phyloP scores from a whole-genome alignment of 163 green algal species.

The Prototheca cutis region DNA sequence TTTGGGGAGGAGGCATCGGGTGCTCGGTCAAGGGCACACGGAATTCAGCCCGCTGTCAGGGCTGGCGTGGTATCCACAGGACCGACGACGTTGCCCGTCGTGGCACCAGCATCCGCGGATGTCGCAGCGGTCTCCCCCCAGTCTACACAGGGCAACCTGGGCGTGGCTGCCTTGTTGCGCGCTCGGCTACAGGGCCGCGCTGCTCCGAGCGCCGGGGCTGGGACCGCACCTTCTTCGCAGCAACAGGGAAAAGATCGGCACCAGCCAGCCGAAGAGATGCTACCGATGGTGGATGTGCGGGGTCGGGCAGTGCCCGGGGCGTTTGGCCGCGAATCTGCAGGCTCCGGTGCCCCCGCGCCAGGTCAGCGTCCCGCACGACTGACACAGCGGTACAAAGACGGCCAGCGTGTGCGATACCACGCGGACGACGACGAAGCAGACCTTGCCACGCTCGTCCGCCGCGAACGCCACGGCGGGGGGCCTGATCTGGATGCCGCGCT shows the following conservation, averaged over 20 bases:
- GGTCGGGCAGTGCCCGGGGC: conserved; percentile 59
- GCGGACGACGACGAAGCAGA: conserved; percentile 31
- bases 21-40: too few species aligned
- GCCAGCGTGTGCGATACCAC: conserved; percentile 41
- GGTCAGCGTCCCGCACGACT: not conserved
- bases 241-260: too few species aligned
- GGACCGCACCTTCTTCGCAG: not conserved
- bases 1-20: too few species aligned
- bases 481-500: conserved; percentile 62
- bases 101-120: too few species aligned
- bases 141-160: conserved; percentile 61
- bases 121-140: too few species aligned
- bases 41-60: too few species aligned
- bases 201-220: not conserved
- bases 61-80: too few species aligned
- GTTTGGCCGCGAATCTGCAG: conserved; percentile 60
- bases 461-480: conserved; percentile 42
- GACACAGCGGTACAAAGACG: conserved; percentile 28
- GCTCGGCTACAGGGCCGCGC: conserved; percentile 41
- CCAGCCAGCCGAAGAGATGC: conserved; percentile 9
- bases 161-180: conserved; percentile 52
- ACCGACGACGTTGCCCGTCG: too few species aligned
- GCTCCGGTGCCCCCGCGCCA: not conserved
- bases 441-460: conserved; percentile 54
- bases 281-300: conserved; percentile 53